These are phyloP conservation scores for Saturnispora sekii DNA, from an alignment of 805 yeast species.

Conservation along the genomic window DNA sequence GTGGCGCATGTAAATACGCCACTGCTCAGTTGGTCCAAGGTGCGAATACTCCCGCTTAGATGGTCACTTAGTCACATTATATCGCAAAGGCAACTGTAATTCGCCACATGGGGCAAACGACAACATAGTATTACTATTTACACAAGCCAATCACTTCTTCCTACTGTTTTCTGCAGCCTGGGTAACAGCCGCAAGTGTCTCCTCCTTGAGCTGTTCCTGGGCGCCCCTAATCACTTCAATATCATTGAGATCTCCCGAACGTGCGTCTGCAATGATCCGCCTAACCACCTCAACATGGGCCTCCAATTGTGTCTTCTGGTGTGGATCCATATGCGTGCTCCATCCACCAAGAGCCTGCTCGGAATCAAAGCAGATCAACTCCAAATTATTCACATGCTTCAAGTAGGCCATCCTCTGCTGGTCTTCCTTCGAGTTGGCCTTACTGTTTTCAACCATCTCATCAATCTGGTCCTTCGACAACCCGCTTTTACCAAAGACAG, in stretches of 20 bases:
- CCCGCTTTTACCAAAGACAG: conserved; percentile 95
- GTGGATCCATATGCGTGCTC: conserved; percentile 13
- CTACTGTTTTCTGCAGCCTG: conserved; percentile 18
- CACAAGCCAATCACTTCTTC: not conserved
- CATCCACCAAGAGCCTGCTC: conserved; percentile 26
- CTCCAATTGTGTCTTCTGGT: conserved; percentile 12
- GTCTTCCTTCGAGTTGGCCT: conserved; percentile 80
- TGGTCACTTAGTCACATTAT: no score
- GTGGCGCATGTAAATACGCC: no score
- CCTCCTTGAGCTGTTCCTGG: conserved; percentile 27
- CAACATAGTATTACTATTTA: not conserved
- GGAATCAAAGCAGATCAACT: conserved; percentile 27
- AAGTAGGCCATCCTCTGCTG: conserved; percentile 34
- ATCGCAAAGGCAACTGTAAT: no score
- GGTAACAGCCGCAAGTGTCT: conserved; percentile 21
- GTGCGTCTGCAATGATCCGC: conserved; percentile 22
- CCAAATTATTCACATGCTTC: conserved; percentile 64
- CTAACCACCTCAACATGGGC: conserved; percentile 20
- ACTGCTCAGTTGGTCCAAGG: no score
- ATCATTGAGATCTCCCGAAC: conserved; percentile 24
- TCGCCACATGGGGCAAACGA: no score
- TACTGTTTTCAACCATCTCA: conserved; percentile 85
- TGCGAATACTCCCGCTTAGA: no score
- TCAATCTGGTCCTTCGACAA: conserved; percentile 84
- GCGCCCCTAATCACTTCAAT: conserved; percentile 25